Evolutionary conservation across 257 asterid genomes (phyloP).

Genomic region (Handroanthus guayacan): DNA sequence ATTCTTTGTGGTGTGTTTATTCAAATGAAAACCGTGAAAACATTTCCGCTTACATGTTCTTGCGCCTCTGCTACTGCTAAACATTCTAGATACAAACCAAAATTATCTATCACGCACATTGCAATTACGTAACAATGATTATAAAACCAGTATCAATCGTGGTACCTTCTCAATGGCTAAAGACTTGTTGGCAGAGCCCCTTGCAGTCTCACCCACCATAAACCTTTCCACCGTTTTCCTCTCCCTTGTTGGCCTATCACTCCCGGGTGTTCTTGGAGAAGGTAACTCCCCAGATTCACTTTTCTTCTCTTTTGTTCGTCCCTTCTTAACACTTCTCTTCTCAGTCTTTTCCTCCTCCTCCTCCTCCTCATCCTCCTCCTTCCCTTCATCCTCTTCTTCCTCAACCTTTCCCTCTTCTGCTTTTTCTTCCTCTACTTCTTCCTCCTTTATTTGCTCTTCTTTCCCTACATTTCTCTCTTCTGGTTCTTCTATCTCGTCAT

Average conservation of each 20-base stretch:
- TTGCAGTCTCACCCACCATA: slow-evolving; percentile 50
- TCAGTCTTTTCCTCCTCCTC: slow-evolving; percentile 33
- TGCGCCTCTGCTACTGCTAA: not conserved
- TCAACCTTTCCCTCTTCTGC: slow-evolving; percentile 26
- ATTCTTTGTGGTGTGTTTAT: not conserved
- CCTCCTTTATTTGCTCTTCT: slow-evolving; percentile 26
- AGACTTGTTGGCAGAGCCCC: slow-evolving; percentile 54
- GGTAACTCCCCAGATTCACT: slow-evolving; percentile 39
- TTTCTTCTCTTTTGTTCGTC: slow-evolving; percentile 40
- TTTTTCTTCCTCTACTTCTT: slow-evolving; percentile 23
- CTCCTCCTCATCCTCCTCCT: slow-evolving; percentile 28
- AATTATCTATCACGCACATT: not conserved
- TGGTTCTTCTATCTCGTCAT: slow-evolving; percentile 4
- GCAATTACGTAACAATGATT: not conserved
- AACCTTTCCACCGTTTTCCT: slow-evolving; percentile 85
- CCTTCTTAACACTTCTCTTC: slow-evolving; percentile 37
- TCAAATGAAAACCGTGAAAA: slow-evolving; percentile 4
- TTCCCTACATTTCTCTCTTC: slow-evolving; percentile 24
- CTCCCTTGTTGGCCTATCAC: slow-evolving; percentile 84
- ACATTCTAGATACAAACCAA: not conserved
- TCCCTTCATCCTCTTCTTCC: slow-evolving; percentile 32
- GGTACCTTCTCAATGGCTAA: slow-evolving; percentile 76
- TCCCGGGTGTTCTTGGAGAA: slow-evolving; percentile 55
- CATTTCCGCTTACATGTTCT: not conserved
- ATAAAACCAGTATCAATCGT: not conserved